Conservation (phyloP, 306 rosid species). For the Parietaria judaica region DNA sequence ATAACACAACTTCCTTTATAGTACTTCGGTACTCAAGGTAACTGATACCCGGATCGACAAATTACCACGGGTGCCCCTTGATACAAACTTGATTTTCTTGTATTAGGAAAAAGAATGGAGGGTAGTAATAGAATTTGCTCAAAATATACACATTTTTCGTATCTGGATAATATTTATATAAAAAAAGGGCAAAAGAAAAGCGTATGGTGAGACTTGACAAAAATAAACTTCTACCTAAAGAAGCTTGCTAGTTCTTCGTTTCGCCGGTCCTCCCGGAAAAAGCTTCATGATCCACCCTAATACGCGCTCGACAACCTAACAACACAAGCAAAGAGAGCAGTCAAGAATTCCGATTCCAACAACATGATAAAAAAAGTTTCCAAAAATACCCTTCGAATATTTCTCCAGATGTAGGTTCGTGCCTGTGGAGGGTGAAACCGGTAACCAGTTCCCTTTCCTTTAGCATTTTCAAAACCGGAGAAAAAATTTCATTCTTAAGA, state of each 20-base stretch:
- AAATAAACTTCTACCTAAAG: constrained; percentile 38
- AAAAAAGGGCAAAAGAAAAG: constrained; percentile 30
- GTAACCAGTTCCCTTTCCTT: too few relatives aligned
- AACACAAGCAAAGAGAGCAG: background rate
- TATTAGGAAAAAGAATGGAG: constrained; percentile 31
- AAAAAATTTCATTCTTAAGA: too few relatives aligned
- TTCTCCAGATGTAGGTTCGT: background rate
- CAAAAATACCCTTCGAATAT: background rate
- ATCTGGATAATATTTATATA: constrained; percentile 27
- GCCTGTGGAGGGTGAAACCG: too few relatives aligned
- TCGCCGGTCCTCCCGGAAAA: constrained; percentile 92
- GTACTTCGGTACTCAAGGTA: constrained; percentile 25
- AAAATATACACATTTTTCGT: constrained; percentile 50
- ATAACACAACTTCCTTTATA: constrained; percentile 24
- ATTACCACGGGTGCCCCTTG: constrained; percentile 34
- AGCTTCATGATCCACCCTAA: constrained; percentile 98
- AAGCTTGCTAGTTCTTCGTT: constrained; percentile 85
- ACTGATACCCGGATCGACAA: constrained; percentile 32
- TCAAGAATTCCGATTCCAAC: background rate
- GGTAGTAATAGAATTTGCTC: constrained; percentile 36
- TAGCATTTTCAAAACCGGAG: too few relatives aligned
- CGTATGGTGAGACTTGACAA: constrained; percentile 12
- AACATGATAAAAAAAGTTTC: background rate
- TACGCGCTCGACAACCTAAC: constrained; percentile 91
- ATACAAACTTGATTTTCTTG: constrained; percentile 27